Percentiles rank a stretch among this genome's conserved stretches.
Evolutionary conservation across 1,284 basidiomycete species (phyloP).

Genomic region (Ustilago hordei): DNA sequence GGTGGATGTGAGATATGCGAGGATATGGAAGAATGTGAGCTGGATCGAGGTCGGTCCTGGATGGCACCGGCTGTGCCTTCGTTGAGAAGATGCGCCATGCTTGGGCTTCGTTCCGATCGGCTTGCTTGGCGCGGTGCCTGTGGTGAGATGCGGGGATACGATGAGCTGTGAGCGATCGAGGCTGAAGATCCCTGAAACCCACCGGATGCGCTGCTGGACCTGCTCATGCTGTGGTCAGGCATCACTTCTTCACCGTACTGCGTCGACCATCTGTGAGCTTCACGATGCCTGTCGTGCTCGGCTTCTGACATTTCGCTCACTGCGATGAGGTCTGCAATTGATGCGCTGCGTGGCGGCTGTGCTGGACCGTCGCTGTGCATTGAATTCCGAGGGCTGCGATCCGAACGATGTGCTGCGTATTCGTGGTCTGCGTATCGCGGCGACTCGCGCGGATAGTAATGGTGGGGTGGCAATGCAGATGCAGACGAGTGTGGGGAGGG

Average conservation of each 20-base stretch:
- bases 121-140: conserved; percentile 17
- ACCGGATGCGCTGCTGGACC: conserved; percentile 45
- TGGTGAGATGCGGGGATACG: conserved; percentile 33
- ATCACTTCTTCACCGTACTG: conserved; percentile 24
- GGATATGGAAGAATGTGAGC: conserved; percentile 48
- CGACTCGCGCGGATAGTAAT: conserved; percentile 2
- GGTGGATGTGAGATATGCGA: conserved; percentile 44
- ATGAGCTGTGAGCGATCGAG: conserved; percentile 11
- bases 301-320: conserved; percentile 49
- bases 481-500: conserved; percentile 27
- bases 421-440: conserved; percentile 19
- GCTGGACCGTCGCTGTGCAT: conserved; percentile 19
- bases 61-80: conserved; percentile 50
- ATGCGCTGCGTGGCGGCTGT: conserved; percentile 34
- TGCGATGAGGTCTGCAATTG: conserved; percentile 47
- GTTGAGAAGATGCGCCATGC: conserved; percentile 54
- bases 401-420: conserved; percentile 18
- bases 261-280: conserved; percentile 10
- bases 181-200: conserved; percentile 21
- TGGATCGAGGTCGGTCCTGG: conserved; percentile 39
- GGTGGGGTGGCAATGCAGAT: conserved; percentile 7
- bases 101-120: conserved; percentile 48
- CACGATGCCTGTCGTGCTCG: conserved; percentile 31
- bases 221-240: conserved; percentile 41
- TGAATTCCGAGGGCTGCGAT: conserved; percentile 22